Conservation (phyloP, 345 rosid species). For the Draba incana region DNA sequence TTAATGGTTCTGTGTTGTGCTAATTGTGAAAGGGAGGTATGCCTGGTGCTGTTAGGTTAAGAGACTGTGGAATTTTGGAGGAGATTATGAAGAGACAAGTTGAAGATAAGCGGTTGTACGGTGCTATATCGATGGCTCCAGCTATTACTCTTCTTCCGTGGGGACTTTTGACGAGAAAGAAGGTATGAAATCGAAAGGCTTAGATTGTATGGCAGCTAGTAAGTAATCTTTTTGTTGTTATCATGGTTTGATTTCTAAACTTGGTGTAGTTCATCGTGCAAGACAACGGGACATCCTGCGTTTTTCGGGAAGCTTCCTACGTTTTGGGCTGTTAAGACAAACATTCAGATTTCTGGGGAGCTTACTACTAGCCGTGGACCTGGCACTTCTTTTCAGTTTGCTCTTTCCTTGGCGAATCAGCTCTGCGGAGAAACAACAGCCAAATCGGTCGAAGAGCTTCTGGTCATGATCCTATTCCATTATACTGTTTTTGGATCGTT, state of each 20-base stretch:
- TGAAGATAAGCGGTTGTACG: constrained; percentile 69
- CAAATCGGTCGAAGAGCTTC: constrained; percentile 55
- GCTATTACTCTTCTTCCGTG: constrained; percentile 94
- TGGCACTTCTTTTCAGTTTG: constrained; percentile 86
- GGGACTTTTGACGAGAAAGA: constrained; percentile 82
- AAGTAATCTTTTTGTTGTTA: constrained; percentile 4
- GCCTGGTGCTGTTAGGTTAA: constrained; percentile 91
- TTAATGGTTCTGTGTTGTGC: neutral
- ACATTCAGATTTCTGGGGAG: constrained; percentile 81
- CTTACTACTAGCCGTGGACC: constrained; percentile 97
- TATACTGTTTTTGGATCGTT: neutral
- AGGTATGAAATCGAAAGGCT: constrained; percentile 48
- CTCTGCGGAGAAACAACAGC: constrained; percentile 78
- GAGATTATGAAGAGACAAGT: constrained; percentile 77
- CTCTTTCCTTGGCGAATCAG: constrained; percentile 77
- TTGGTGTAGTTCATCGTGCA: constrained; percentile 57
- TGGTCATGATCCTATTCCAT: constrained; percentile 51
- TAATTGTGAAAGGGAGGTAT: constrained; percentile 80
- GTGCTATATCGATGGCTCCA: constrained; percentile 94
- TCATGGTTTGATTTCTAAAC: constrained; percentile 47
- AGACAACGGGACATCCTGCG: constrained; percentile 93
- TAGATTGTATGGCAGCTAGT: constrained; percentile 9
- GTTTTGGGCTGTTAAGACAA: constrained; percentile 92
- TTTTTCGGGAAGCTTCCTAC: constrained; percentile 80
- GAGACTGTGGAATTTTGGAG: constrained; percentile 72